Evolutionary conservation across 2,329 filamentous ascomycete species (phyloP).

Genomic region (Ascocoryne sarcoides): DNA sequence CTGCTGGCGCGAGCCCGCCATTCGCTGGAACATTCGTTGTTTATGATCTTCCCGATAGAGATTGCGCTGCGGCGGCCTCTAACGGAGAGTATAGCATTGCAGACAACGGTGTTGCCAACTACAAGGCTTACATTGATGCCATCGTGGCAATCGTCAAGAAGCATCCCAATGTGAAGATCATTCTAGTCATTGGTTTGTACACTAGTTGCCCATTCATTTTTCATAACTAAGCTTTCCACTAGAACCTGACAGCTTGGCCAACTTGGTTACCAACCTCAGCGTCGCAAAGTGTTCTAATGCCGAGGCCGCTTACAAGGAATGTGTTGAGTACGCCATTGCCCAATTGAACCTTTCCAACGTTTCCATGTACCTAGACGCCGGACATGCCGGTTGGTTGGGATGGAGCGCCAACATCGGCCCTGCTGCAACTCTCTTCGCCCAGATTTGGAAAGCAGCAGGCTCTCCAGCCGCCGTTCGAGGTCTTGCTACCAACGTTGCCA

Average conservation of each 20-base stretch:
- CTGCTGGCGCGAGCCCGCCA: constrained; percentile 37
- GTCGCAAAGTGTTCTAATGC: constrained; percentile 46
- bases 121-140: constrained; percentile 45
- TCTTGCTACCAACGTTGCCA: constrained; percentile 47
- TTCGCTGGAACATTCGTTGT: constrained; percentile 47
- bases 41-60: constrained; percentile 55
- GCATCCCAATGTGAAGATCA: constrained; percentile 41
- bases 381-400: constrained; percentile 56
- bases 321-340: constrained; percentile 46
- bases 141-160: constrained; percentile 44
- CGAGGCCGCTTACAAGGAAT: constrained; percentile 44
- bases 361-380: constrained; percentile 54
- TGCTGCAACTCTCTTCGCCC: constrained; percentile 38
- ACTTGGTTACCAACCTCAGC: constrained; percentile 51
- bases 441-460: constrained; percentile 38
- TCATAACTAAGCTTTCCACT: constrained; percentile 10
- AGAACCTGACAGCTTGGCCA: constrained; percentile 55
- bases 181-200: constrained; percentile 39
- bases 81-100: constrained; percentile 53
- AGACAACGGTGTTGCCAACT: constrained; percentile 38
- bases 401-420: constrained; percentile 50
- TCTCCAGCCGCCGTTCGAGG: constrained; percentile 40
- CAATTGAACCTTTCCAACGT: constrained; percentile 52
- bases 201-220: no score
- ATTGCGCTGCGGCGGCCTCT: constrained; percentile 54